A percentile compares a stretch with the other conserved stretches of the same genome.
Evolutionary conservation across 345 rosid species (phyloP).

Genomic region (Theobroma cacao): DNA sequence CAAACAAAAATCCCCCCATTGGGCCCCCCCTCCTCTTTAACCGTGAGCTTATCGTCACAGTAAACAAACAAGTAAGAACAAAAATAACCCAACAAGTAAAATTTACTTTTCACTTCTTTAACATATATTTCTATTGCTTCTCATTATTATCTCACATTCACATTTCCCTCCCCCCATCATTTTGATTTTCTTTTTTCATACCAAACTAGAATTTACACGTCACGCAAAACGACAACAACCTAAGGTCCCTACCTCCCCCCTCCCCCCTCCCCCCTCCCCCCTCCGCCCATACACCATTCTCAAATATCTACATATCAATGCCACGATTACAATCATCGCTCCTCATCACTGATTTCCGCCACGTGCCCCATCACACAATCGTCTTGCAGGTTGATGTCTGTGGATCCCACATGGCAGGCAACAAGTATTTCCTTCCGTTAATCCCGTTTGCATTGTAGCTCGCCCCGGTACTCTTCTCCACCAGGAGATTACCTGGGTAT

Average conservation of each 20-base stretch:
- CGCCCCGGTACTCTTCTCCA: slow-evolving; percentile 66
- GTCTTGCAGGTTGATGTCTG: slow-evolving; percentile 55
- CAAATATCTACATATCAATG: slow-evolving; percentile 25
- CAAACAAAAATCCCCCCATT: no score
- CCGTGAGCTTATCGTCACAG: neutral
- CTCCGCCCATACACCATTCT: neutral
- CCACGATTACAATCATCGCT: slow-evolving; percentile 5
- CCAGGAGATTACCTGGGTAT: slow-evolving; percentile 62
- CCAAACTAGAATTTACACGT: slow-evolving; percentile 31
- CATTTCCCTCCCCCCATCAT: neutral
- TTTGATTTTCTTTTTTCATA: neutral
- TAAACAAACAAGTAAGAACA: no score
- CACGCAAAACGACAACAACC: slow-evolving; percentile 30
- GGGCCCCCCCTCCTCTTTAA: neutral
- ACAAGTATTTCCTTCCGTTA: slow-evolving; percentile 63
- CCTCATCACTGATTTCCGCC: slow-evolving; percentile 8
- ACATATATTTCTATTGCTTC: neutral
- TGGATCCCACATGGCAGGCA: slow-evolving; percentile 97
- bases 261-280: neutral
- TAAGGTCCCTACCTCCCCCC: neutral
- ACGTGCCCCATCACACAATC: slow-evolving; percentile 34
- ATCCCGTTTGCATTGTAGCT: slow-evolving; percentile 74
- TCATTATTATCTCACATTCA: neutral
- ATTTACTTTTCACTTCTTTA: no score
- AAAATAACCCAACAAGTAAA: no score